Conservation (phyloP, 371 early-diverging fungal species). For the Basidiobolus meristosporus region DNA sequence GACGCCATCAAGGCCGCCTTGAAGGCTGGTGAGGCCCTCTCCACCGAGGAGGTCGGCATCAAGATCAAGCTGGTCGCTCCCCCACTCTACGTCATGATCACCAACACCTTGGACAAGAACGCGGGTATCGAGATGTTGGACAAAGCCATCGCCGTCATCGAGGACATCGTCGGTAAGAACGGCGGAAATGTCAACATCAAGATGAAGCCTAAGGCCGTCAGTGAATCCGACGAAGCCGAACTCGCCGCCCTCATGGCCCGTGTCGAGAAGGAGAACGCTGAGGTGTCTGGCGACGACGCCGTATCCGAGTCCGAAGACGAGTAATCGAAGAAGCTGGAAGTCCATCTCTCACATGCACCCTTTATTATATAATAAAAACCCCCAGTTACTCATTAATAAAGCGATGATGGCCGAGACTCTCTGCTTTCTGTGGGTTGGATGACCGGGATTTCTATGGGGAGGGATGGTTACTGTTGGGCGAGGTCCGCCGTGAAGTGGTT, state of each 20-base stretch:
- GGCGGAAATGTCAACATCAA: slow-evolving; percentile 68
- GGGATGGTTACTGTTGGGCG: no score
- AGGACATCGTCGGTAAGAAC: slow-evolving; percentile 50
- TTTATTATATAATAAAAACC: no score
- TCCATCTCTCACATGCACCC: no score
- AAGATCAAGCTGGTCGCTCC: slow-evolving; percentile 77
- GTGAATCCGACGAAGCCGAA: slow-evolving; percentile 88
- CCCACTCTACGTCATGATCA: slow-evolving; percentile 86
- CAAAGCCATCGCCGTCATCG: slow-evolving; percentile 66
- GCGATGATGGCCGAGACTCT: no score
- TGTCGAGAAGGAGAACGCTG: slow-evolving; percentile 85
- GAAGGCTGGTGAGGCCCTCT: slow-evolving; percentile 71
- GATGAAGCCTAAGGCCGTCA: slow-evolving; percentile 78
- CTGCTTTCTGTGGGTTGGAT: no score
- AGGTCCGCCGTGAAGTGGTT: no score
- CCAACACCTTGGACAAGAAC: slow-evolving; percentile 73
- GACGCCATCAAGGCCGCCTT: slow-evolving; percentile 92
- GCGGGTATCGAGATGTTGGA: slow-evolving; percentile 76
- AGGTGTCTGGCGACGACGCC: slow-evolving; percentile 83
- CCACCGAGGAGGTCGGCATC: slow-evolving; percentile 68
- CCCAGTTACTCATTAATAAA: no score
- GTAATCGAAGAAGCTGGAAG: no score
- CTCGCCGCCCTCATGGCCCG: slow-evolving; percentile 81
- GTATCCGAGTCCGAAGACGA: slow-evolving; percentile 42
- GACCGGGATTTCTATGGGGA: no score